phyloP scores from a whole-genome alignment of 495 filamentous ascomycete species.

The Neurospora sp. region DNA sequence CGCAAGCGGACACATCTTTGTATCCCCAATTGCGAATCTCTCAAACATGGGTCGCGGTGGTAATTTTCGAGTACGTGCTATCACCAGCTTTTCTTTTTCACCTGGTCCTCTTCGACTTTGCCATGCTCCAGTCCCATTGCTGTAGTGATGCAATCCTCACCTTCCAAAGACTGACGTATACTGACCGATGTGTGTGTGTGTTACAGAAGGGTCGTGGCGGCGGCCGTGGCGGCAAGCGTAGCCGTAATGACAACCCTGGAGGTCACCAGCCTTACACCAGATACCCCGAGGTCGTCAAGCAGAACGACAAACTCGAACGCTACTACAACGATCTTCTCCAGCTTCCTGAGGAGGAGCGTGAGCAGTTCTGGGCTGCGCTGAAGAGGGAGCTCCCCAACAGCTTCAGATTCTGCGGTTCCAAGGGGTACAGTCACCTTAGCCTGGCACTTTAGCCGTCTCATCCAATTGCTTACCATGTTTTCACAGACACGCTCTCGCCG shows the following conservation, averaged over 20 bases:
- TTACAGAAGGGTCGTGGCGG: slow-evolving; percentile 7
- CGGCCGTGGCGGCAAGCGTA: slow-evolving; percentile 7
- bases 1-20: not conserved
- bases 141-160: not conserved
- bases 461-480: slow-evolving; percentile 1
- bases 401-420: slow-evolving; percentile 91
- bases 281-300: slow-evolving; percentile 52
- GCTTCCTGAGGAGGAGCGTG: slow-evolving; percentile 60
- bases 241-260: not conserved
- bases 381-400: slow-evolving; percentile 82
- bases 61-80: slow-evolving; percentile 8
- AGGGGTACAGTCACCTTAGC: slow-evolving; percentile 45
- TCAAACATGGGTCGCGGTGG: slow-evolving; percentile 9
- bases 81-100: not conserved
- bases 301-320: slow-evolving; percentile 67
- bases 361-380: slow-evolving; percentile 73
- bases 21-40: slow-evolving; percentile 1
- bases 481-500: slow-evolving; percentile 69
- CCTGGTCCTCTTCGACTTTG: not conserved
- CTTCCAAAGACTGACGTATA: not conserved
- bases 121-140: not conserved
- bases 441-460: not conserved
- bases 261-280: slow-evolving; percentile 27
- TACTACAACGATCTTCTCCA: slow-evolving; percentile 74
- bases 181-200: not conserved